A percentile compares a stretch with the other conserved stretches of the same genome.
phyloP scores from a whole-genome alignment of 2,329 filamentous ascomycete species.

The Penicillium frequentans region DNA sequence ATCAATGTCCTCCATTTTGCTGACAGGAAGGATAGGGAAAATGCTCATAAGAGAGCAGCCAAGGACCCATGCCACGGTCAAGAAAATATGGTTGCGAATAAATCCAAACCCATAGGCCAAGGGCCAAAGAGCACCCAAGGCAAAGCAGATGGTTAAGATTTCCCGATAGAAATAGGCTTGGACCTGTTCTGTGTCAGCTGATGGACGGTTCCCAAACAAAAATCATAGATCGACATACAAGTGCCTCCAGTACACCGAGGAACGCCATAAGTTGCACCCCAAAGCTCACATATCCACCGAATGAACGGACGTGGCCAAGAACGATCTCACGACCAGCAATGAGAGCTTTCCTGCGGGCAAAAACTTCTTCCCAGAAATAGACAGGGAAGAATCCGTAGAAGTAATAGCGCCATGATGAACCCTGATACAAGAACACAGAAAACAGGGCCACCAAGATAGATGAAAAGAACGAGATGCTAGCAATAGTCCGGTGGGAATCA shows the following conservation, averaged over 20 bases:
- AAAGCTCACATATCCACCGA: slow-evolving; percentile 59
- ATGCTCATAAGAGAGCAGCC: slow-evolving; percentile 82
- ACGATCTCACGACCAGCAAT: slow-evolving; percentile 65
- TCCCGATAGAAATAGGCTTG: slow-evolving; percentile 90
- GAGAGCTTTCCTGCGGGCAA: slow-evolving; percentile 71
- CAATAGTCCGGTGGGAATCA: slow-evolving; percentile 61
- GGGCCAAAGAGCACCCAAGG: slow-evolving; percentile 78
- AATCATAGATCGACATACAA: slow-evolving; percentile 55
- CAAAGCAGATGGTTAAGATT: slow-evolving; percentile 77
- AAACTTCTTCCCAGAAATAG: slow-evolving; percentile 95
- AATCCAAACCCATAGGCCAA: slow-evolving; percentile 71
- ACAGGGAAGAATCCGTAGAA: slow-evolving; percentile 89
- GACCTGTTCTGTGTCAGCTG: slow-evolving; percentile 55
- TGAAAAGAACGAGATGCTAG: slow-evolving; percentile 67
- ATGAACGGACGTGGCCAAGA: slow-evolving; percentile 66
- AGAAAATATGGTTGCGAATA: slow-evolving; percentile 61
- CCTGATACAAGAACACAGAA: slow-evolving; percentile 75
- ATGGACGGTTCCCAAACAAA: neutral
- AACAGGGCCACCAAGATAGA: slow-evolving; percentile 74
- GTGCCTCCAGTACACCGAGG: slow-evolving; percentile 72
- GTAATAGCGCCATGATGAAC: slow-evolving; percentile 82
- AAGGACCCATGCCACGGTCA: slow-evolving; percentile 70
- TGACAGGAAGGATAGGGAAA: slow-evolving; percentile 85
- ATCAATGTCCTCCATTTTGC: slow-evolving; percentile 75
- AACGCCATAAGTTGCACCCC: slow-evolving; percentile 66